These are phyloP conservation scores for Endocalyx cinctus DNA, from an alignment of 2,329 filamentous ascomycete genomes.

Conservation along the genomic window DNA sequence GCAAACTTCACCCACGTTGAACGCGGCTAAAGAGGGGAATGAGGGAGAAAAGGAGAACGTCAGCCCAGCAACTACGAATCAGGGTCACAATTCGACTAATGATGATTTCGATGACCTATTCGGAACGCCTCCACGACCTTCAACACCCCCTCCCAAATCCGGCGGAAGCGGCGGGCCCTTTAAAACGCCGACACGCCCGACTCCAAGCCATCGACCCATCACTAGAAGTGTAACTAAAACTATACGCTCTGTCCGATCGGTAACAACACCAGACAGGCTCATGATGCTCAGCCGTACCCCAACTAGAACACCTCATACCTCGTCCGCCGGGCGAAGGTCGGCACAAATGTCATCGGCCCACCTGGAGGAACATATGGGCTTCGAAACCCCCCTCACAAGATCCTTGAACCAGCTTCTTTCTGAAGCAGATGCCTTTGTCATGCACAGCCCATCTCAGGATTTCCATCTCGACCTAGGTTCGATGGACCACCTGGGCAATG, in stretches of 20 bases:
- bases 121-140: constrained; percentile 51
- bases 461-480: too few relatives aligned
- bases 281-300: constrained; percentile 44
- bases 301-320: constrained; percentile 35
- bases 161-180: constrained; percentile 43
- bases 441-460: too few relatives aligned
- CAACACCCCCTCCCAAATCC: constrained; percentile 49
- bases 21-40: constrained; percentile 28
- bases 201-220: constrained; percentile 55
- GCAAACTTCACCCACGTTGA: constrained; percentile 35
- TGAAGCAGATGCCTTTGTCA: constrained; percentile 45
- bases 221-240: constrained; percentile 58
- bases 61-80: constrained; percentile 22
- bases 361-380: constrained; percentile 11
- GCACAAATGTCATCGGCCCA: constrained; percentile 19
- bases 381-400: constrained; percentile 18
- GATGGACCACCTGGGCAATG: too few relatives aligned
- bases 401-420: constrained; percentile 60
- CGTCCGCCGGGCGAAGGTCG: constrained; percentile 32
- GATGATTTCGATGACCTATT: constrained; percentile 56
- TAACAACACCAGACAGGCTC: constrained; percentile 40
- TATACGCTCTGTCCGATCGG: constrained; percentile 41
- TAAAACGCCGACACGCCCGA: constrained; percentile 61
- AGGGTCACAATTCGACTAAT: constrained; percentile 26
- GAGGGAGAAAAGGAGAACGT: constrained; percentile 40